These are phyloP conservation scores for Obelidium mucronatum DNA, from an alignment of 192 early-diverging fungal genomes.

Conservation along the genomic window DNA sequence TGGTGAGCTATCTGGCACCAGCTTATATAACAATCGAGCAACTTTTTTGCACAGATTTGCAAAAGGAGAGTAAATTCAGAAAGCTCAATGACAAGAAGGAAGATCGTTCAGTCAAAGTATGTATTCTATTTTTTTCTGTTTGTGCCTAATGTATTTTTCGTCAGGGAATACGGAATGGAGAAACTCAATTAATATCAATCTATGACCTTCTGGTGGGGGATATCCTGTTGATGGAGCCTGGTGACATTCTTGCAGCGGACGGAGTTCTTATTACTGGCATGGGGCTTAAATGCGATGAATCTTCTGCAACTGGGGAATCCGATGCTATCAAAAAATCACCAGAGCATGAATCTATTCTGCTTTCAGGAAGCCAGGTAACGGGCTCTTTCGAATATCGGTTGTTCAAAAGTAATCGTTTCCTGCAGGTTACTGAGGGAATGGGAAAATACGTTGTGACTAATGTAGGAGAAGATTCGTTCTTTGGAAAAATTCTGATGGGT, in stretches of 20 bases:
- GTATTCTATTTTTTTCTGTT: constrained; percentile 39
- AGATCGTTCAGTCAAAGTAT: constrained; percentile 77
- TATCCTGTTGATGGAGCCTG: constrained; percentile 84
- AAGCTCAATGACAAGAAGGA: constrained; percentile 90
- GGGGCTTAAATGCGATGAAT: constrained; percentile 88
- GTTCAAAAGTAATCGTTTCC: constrained; percentile 58
- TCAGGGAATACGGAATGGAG: constrained; percentile 70
- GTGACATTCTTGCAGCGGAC: constrained; percentile 94
- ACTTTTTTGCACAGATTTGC: constrained; percentile 61
- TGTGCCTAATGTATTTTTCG: constrained; percentile 34
- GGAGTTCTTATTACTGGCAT: constrained; percentile 80
- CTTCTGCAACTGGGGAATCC: constrained; percentile 90
- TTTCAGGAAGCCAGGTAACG: constrained; percentile 81
- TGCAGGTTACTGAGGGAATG: constrained; percentile 80
- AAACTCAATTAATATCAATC: constrained; percentile 76
- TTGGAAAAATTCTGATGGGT: constrained; percentile 89
- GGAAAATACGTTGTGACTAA: constrained; percentile 84
- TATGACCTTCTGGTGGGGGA: constrained; percentile 90
- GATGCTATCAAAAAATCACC: constrained; percentile 80
- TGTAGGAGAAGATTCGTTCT: constrained; percentile 87
- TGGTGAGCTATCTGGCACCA: neutral
- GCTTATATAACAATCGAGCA: neutral
- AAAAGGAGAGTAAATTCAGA: constrained; percentile 89
- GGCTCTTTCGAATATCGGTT: constrained; percentile 83
- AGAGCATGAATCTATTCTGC: constrained; percentile 79